phyloP scores from a whole-genome alignment of 2,329 filamentous ascomycete species.

The Trichoderma harzianum region DNA sequence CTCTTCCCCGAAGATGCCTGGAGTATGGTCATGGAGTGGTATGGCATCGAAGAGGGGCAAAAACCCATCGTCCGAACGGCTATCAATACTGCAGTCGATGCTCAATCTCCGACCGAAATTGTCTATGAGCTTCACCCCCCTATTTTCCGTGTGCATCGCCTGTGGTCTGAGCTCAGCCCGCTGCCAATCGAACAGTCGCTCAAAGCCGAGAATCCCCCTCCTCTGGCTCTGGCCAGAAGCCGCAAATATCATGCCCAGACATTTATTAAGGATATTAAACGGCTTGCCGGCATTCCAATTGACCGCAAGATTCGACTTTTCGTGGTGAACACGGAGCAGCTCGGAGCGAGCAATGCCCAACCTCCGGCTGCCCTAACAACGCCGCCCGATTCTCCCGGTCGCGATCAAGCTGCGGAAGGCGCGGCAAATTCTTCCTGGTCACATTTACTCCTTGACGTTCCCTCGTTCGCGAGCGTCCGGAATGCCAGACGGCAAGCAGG shows the following conservation, averaged over 20 bases:
- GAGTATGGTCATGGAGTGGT: constrained; percentile 77
- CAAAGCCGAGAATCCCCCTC: constrained; percentile 58
- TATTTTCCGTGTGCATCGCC: constrained; percentile 77
- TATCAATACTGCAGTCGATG: constrained; percentile 67
- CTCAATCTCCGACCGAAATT: constrained; percentile 58
- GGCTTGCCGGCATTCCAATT: constrained; percentile 61
- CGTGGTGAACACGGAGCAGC: constrained; percentile 52
- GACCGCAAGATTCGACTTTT: constrained; percentile 75
- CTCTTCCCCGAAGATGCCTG: constrained; percentile 77
- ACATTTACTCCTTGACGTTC: constrained; percentile 44
- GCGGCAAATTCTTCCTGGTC: constrained; percentile 36
- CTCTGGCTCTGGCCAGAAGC: constrained; percentile 67
- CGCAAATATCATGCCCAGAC: constrained; percentile 65
- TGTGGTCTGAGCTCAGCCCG: constrained; percentile 61
- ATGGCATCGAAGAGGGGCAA: constrained; percentile 69
- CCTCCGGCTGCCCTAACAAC: constrained; percentile 37
- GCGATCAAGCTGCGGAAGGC: constrained; percentile 24
- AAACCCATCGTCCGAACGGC: constrained; percentile 71
- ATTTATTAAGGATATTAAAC: constrained; percentile 76
- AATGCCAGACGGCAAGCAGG: constrained; percentile 26
- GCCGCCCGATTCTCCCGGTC: constrained; percentile 40
- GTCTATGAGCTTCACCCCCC: constrained; percentile 82
- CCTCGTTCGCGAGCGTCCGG: constrained; percentile 48
- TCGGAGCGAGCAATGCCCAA: constrained; percentile 32
- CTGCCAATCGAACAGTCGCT: constrained; percentile 55